phyloP scores from a whole-genome alignment of 306 rosid genomes.

The Vicia sativa region DNA sequence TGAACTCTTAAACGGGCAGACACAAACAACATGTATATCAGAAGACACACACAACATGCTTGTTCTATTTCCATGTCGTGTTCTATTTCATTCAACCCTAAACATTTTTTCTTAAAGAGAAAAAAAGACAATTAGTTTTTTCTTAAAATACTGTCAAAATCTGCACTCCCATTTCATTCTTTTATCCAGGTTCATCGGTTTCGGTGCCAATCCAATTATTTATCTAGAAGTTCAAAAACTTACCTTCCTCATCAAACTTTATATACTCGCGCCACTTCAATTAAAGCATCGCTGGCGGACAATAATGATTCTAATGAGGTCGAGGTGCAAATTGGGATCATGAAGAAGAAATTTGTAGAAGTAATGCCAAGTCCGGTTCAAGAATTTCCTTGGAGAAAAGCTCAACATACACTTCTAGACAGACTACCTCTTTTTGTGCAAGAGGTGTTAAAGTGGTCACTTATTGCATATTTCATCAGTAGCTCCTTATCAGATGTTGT shows the following conservation, averaged over 20 bases:
- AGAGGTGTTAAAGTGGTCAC: constrained; percentile 51
- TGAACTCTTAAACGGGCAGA: too few species aligned
- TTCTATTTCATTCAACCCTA: too few species aligned
- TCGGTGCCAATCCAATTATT: constrained; percentile 36
- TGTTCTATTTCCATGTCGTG: too few species aligned
- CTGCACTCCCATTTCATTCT: constrained; percentile 12
- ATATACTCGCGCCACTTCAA: constrained; percentile 17
- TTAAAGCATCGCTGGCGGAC: constrained; percentile 45
- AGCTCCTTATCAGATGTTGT: constrained; percentile 46
- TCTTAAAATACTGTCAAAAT: too few species aligned
- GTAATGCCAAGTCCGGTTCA: constrained; percentile 44
- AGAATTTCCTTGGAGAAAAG: constrained; percentile 54
- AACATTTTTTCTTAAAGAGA: too few species aligned
- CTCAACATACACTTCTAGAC: constrained; percentile 41
- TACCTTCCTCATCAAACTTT: constrained; percentile 29
- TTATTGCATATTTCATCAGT: constrained; percentile 41
- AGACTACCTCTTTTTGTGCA: constrained; percentile 34
- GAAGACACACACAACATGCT: too few species aligned
- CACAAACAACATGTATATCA: too few species aligned
- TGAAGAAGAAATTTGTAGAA: constrained; percentile 43
- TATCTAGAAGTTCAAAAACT: constrained; percentile 32
- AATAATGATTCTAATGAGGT: constrained; percentile 43
- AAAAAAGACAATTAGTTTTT: too few species aligned
- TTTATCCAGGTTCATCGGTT: constrained; percentile 40
- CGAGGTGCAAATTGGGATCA: constrained; percentile 36